Conservation (phyloP, 805 yeast genomes). For the Nakazawaea peltata region DNA sequence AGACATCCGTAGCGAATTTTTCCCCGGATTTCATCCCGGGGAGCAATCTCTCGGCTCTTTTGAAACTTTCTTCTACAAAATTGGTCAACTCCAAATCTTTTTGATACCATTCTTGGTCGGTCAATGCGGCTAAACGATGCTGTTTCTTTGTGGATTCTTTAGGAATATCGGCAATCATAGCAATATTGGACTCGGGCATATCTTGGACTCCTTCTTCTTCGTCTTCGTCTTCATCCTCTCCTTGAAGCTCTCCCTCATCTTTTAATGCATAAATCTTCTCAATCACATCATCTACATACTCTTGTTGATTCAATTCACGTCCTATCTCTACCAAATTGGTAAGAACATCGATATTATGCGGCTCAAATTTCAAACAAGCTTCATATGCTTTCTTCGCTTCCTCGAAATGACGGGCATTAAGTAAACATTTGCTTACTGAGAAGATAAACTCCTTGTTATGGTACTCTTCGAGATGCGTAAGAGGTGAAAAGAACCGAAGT, state of each 20-base stretch:
- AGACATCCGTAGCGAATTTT: constrained; percentile 56
- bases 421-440: constrained; percentile 69
- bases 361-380: constrained; percentile 44
- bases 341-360: constrained; percentile 63
- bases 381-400: constrained; percentile 56
- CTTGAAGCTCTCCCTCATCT: constrained; percentile 16
- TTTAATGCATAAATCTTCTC: constrained; percentile 21
- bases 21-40: constrained; percentile 42
- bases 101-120: constrained; percentile 19
- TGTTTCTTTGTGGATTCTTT: background rate
- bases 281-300: constrained; percentile 42
- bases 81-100: constrained; percentile 23
- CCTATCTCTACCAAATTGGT: constrained; percentile 74
- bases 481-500: constrained; percentile 49
- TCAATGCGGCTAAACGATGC: constrained; percentile 7
- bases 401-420: constrained; percentile 61
- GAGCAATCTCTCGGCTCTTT: constrained; percentile 41
- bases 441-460: constrained; percentile 42
- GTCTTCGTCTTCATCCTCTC: constrained; percentile 12
- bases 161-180: constrained; percentile 4
- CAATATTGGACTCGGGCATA: constrained; percentile 9
- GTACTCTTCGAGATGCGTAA: constrained; percentile 47
- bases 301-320: constrained; percentile 44
- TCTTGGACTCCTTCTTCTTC: constrained; percentile 12
- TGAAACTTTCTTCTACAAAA: constrained; percentile 36